These are phyloP conservation scores for Puccinellia tenuiflora DNA, from an alignment of 176 grass and related monocot genomes.

Conservation along the genomic window DNA sequence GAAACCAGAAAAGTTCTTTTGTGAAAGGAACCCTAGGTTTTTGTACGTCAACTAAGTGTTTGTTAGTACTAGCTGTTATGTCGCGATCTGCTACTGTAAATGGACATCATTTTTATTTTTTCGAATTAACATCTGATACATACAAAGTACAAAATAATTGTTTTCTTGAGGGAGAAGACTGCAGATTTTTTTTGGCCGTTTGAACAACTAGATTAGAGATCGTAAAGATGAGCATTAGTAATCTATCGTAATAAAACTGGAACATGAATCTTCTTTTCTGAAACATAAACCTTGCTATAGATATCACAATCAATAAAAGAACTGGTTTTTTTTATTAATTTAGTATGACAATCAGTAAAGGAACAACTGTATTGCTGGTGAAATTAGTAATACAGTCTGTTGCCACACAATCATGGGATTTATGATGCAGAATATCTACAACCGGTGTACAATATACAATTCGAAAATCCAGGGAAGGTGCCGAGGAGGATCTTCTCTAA, in stretches of 20 bases:
- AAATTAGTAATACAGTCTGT: not conserved
- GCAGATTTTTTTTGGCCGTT: not conserved
- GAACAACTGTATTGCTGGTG: not conserved
- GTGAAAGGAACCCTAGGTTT: no score
- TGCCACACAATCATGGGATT: not conserved
- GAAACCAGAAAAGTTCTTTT: no score
- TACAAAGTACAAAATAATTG: not conserved
- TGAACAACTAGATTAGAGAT: not conserved
- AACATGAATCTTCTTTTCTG: not conserved
- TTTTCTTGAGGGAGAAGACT: not conserved
- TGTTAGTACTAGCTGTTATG: no score
- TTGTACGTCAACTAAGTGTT: no score
- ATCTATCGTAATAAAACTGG: not conserved
- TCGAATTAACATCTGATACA: not conserved
- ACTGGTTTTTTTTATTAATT: not conserved
- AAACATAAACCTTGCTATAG: not conserved
- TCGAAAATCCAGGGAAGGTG: not conserved
- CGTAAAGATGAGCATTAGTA: not conserved
- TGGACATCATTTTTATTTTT: no score
- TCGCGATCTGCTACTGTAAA: no score
- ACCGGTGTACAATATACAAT: not conserved
- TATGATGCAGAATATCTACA: constrained; percentile 20
- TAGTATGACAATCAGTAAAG: not conserved
- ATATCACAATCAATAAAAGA: not conserved
- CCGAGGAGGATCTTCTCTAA: not conserved